A percentile compares a stretch with the other conserved stretches of the same genome.
Evolutionary conservation across 495 filamentous ascomycete species (phyloP).

Genomic region (Amphirosellinia nigrospora): DNA sequence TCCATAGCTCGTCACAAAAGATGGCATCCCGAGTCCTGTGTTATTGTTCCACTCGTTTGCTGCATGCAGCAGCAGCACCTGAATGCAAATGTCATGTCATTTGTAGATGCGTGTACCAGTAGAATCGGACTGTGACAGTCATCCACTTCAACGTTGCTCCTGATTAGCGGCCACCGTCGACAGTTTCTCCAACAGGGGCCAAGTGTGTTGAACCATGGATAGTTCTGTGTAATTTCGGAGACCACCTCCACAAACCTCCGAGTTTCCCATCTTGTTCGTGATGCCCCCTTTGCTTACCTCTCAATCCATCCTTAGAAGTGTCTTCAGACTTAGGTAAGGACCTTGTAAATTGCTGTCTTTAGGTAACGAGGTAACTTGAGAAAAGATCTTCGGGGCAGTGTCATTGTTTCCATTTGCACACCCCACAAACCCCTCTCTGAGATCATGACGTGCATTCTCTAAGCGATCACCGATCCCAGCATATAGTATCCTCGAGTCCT

Average conservation of each 20-base stretch:
- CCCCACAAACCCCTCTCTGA: slow-evolving; percentile 10
- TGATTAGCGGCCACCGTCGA: slow-evolving; percentile 23
- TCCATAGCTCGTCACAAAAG: neutral
- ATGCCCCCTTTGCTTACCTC: neutral
- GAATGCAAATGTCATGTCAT: slow-evolving; percentile 24
- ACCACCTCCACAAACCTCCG: slow-evolving; percentile 13
- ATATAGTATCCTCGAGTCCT: neutral
- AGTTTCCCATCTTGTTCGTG: slow-evolving; percentile 8
- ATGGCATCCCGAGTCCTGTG: slow-evolving; percentile 3
- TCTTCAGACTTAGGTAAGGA: neutral
- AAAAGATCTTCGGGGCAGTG: slow-evolving; percentile 5
- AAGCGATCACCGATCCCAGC: neutral
- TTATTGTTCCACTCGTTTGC: neutral
- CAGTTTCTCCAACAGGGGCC: slow-evolving; percentile 20
- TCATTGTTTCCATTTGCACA: neutral
- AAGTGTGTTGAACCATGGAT: slow-evolving; percentile 3
- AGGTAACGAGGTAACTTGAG: neutral
- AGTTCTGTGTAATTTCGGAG: slow-evolving; percentile 18
- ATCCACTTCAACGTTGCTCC: slow-evolving; percentile 8
- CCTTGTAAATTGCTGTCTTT: neutral
- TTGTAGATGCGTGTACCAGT: slow-evolving; percentile 21
- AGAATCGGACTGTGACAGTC: slow-evolving; percentile 15
- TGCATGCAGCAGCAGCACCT: slow-evolving; percentile 11
- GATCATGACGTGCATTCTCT: slow-evolving; percentile 6
- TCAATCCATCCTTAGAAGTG: neutral